Evolutionary conservation across 2,329 filamentous ascomycete species (phyloP).

Genomic region (Colletotrichum ledebouriae): DNA sequence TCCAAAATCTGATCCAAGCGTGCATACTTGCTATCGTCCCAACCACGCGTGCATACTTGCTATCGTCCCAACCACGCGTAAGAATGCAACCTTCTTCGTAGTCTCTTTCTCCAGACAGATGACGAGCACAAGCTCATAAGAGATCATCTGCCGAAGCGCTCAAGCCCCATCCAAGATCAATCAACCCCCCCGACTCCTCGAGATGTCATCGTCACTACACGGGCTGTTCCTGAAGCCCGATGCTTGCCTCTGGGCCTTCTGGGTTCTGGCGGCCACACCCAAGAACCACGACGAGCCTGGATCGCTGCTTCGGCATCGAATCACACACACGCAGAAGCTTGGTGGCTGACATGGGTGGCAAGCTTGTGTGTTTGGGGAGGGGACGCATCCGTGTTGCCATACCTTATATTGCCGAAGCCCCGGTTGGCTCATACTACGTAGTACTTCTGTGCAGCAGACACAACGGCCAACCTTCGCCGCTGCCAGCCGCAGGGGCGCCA

Average conservation of each 20-base stretch:
- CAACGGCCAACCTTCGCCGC: neutral
- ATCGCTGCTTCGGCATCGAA: slow-evolving; percentile 34
- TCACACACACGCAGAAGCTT: slow-evolving; percentile 27
- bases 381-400: slow-evolving; percentile 18
- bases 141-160: slow-evolving; percentile 36
- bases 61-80: slow-evolving; percentile 20
- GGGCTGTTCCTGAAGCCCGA: slow-evolving; percentile 23
- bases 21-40: slow-evolving; percentile 7
- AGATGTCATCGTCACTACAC: slow-evolving; percentile 16
- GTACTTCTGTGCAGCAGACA: slow-evolving; percentile 11
- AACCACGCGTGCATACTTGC: slow-evolving; percentile 17
- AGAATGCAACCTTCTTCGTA: slow-evolving; percentile 13
- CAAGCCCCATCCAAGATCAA: slow-evolving; percentile 21
- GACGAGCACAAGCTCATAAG: slow-evolving; percentile 30
- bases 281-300: slow-evolving; percentile 23
- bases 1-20: slow-evolving; percentile 6
- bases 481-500: slow-evolving; percentile 2
- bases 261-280: neutral
- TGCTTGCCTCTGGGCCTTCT: neutral
- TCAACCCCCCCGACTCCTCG: neutral
- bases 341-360: no score
- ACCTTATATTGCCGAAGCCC: slow-evolving; percentile 3
- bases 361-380: slow-evolving; percentile 26
- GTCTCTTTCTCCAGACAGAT: slow-evolving; percentile 11
- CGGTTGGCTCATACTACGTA: neutral